phyloP scores from a whole-genome alignment of 2,329 filamentous ascomycete species.

The Camptophora hylomeconis region DNA sequence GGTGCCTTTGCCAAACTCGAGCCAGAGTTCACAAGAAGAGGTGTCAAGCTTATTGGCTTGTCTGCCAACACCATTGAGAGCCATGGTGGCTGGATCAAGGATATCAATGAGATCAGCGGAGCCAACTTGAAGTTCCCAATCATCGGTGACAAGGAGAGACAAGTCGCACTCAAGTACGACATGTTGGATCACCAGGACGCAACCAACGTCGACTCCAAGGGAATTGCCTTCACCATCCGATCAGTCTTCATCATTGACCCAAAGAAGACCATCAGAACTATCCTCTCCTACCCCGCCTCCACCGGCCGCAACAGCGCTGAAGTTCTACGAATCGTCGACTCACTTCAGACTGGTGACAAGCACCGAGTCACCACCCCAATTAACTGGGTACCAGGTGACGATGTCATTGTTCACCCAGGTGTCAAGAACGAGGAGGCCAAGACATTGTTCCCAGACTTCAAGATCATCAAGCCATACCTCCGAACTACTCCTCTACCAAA shows the following conservation, averaged over 20 bases:
- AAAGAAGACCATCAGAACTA: slow-evolving; percentile 50
- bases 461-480: slow-evolving; percentile 50
- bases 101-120: slow-evolving; percentile 32
- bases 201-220: slow-evolving; percentile 32
- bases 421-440: slow-evolving; percentile 47
- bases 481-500: slow-evolving; percentile 46
- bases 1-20: slow-evolving; percentile 52
- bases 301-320: slow-evolving; percentile 46
- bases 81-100: slow-evolving; percentile 40
- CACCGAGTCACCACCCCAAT: slow-evolving; percentile 48
- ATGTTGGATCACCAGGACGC: slow-evolving; percentile 29
- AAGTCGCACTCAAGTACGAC: slow-evolving; percentile 29
- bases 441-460: slow-evolving; percentile 46
- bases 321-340: slow-evolving; percentile 46
- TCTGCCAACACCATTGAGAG: slow-evolving; percentile 45
- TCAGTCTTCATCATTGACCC: slow-evolving; percentile 54
- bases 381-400: slow-evolving; percentile 46
- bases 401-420: slow-evolving; percentile 48
- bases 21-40: slow-evolving; percentile 49
- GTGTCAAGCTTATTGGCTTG: slow-evolving; percentile 49
- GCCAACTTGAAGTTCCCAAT: slow-evolving; percentile 29
- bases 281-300: slow-evolving; percentile 49
- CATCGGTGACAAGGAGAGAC: slow-evolving; percentile 30
- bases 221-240: slow-evolving; percentile 49
- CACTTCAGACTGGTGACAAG: slow-evolving; percentile 47